Conservation (phyloP, 331 rosid species). For the Rosa hybrid region DNA sequence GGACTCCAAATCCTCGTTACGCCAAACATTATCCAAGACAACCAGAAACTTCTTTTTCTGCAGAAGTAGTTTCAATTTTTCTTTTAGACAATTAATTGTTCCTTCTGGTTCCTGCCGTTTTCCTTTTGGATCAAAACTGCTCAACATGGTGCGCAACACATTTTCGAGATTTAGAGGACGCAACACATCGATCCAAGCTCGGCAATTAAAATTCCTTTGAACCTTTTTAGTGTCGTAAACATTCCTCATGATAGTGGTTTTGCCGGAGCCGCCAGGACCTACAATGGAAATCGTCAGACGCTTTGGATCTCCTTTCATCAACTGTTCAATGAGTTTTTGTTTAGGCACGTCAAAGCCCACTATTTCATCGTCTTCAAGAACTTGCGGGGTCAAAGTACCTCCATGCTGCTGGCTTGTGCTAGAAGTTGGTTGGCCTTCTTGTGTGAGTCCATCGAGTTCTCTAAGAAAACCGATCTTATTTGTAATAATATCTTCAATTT, state of each 20-base stretch:
- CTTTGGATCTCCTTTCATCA: not conserved
- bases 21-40: slow-evolving; percentile 15
- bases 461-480: not conserved
- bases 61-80: not conserved
- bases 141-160: not conserved
- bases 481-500: not conserved
- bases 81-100: not conserved
- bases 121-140: not conserved
- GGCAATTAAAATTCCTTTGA: not conserved
- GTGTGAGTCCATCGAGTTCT: too few relatives aligned
- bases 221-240: not conserved
- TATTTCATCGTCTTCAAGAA: not conserved
- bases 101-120: not conserved
- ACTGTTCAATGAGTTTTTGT: not conserved
- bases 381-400: not conserved
- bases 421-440: not conserved
- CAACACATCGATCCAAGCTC: slow-evolving; percentile 8
- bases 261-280: slow-evolving; percentile 18
- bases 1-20: not conserved
- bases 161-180: not conserved
- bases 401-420: not conserved
- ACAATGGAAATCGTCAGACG: not conserved
- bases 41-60: not conserved
- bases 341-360: slow-evolving; percentile 1
- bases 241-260: slow-evolving; percentile 11